Evolutionary conservation across 2,329 filamentous ascomycete genomes (phyloP).

Genomic region (Cordyceps tenuipes): DNA sequence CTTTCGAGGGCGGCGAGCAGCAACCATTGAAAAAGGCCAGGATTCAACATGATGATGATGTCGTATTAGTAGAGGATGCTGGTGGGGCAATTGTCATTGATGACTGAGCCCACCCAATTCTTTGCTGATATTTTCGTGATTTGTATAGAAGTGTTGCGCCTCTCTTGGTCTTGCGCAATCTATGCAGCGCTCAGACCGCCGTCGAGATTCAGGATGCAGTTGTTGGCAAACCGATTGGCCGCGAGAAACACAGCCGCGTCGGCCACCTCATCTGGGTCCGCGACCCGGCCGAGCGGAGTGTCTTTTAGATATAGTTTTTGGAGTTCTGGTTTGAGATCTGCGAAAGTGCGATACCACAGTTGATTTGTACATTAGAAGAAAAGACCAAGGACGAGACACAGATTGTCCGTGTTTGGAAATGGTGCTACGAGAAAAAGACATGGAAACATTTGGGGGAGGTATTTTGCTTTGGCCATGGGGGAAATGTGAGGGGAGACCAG

Average conservation of each 20-base stretch:
- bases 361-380: conserved; percentile 31
- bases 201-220: conserved; percentile 78
- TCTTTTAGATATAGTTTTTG: conserved; percentile 31
- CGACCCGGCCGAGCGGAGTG: conserved; percentile 62
- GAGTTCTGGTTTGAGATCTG: conserved; percentile 31
- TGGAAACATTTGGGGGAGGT: neutral
- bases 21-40: conserved; percentile 43
- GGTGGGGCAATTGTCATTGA: conserved; percentile 60
- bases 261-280: conserved; percentile 63
- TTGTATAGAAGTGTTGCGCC: neutral
- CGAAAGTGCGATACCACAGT: conserved; percentile 11
- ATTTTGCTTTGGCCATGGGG: neutral
- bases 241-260: conserved; percentile 72
- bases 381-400: neutral
- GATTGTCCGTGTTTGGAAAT: neutral
- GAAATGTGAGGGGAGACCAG: neutral
- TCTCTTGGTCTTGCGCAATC: conserved; percentile 17
- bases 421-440: neutral
- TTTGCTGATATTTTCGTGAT: neutral
- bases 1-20: conserved; percentile 33
- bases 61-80: conserved; percentile 43
- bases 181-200: conserved; percentile 67
- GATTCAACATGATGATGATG: conserved; percentile 28
- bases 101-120: conserved; percentile 37
- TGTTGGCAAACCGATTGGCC: conserved; percentile 74